phyloP scores from a whole-genome alignment of 441 rosid genomes.

The Jatropha multifida region DNA sequence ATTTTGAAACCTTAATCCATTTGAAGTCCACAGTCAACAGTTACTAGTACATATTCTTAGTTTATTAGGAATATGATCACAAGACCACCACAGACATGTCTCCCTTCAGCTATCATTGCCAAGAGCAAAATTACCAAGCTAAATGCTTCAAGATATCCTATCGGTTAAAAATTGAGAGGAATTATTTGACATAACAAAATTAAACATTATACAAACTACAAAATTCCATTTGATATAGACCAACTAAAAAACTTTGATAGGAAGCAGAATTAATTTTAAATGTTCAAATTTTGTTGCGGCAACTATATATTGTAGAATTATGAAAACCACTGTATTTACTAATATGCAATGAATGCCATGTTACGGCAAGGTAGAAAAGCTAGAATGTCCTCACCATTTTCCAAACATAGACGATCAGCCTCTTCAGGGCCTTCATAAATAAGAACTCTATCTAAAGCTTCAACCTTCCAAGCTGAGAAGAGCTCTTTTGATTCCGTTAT shows the following conservation, averaged over 20 bases:
- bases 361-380: constrained; percentile 13
- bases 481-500: constrained; percentile 35
- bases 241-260: background rate
- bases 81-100: background rate
- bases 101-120: background rate
- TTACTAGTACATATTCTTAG: background rate
- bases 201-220: background rate
- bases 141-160: background rate
- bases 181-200: background rate
- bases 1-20: background rate
- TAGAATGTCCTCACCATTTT: constrained; percentile 70
- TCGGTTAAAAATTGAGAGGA: background rate
- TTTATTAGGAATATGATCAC: background rate
- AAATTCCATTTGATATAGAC: background rate
- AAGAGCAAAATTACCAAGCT: background rate
- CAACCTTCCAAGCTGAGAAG: constrained; percentile 71
- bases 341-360: constrained; percentile 15
- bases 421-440: constrained; percentile 85
- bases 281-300: constrained; percentile 6
- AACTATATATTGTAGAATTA: constrained; percentile 10
- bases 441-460: constrained; percentile 85
- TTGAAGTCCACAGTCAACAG: background rate
- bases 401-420: constrained; percentile 77
- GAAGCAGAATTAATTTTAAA: background rate
- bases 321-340: constrained; percentile 13